A percentile compares a stretch with the other conserved stretches of the same genome.
Evolutionary conservation across 228 moss, liverwort and hornwort species (phyloP).

Genomic region (Sphagnum fallax): DNA sequence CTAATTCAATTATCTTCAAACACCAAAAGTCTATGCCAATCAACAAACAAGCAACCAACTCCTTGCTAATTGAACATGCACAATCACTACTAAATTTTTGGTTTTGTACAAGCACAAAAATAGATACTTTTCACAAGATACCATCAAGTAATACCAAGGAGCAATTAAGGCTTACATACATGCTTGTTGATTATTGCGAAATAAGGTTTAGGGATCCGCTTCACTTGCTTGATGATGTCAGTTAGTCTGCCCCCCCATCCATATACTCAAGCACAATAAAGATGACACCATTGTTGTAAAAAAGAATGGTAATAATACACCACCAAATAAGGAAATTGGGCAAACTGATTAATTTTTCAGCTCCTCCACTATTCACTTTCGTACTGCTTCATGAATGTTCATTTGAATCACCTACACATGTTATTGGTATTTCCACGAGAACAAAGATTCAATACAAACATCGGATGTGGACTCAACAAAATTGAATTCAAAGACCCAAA

Average conservation of each 20-base stretch:
- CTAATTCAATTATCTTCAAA: too few species aligned
- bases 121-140: not conserved
- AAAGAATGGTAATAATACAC: conserved; percentile 48
- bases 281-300: conserved; percentile 78
- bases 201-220: conserved; percentile 62
- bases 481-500: not conserved
- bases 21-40: too few species aligned
- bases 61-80: too few species aligned
- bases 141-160: not conserved
- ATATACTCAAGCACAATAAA: conserved; percentile 81
- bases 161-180: conserved; percentile 29
- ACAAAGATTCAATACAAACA: not conserved
- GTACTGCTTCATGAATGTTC: conserved; percentile 69
- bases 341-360: conserved; percentile 71
- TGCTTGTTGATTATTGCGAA: conserved; percentile 69
- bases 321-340: conserved; percentile 60
- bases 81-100: too few species aligned
- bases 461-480: not conserved
- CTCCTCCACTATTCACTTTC: conserved; percentile 78
- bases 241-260: conserved; percentile 69
- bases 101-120: not conserved
- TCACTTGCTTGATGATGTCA: conserved; percentile 64
- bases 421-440: not conserved
- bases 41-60: too few species aligned
- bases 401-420: conserved; percentile 64